Percentiles rank a stretch among this genome's conserved stretches.
These are phyloP conservation scores for Saturnispora silvae DNA, from an alignment of 805 yeast genomes.

Conservation along the genomic window DNA sequence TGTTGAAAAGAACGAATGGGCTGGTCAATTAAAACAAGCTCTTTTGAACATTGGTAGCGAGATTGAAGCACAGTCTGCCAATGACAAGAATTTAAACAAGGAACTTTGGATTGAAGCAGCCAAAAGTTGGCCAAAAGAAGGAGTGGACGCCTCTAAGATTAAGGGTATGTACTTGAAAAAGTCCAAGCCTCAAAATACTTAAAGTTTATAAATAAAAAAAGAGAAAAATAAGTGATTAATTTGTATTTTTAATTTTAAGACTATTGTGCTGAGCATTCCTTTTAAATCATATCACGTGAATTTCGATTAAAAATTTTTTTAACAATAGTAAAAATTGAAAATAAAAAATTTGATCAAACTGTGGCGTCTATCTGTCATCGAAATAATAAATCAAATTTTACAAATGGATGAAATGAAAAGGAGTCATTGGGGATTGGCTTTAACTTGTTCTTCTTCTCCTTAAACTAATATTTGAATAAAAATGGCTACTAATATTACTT, in stretches of 20 bases:
- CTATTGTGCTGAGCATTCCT: too few relatives aligned
- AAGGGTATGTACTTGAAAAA: constrained; percentile 26
- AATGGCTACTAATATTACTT: constrained; percentile 94
- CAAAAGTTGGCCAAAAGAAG: constrained; percentile 27
- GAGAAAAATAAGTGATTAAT: too few relatives aligned
- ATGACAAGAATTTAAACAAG: constrained; percentile 15
- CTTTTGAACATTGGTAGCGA: constrained; percentile 23
- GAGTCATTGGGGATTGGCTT: too few relatives aligned
- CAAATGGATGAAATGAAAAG: too few relatives aligned
- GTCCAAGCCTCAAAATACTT: too few relatives aligned
- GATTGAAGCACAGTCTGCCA: constrained; percentile 20
- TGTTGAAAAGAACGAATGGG: constrained; percentile 25
- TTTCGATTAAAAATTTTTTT: background rate
- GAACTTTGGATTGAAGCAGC: constrained; percentile 25
- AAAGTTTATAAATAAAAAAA: too few relatives aligned
- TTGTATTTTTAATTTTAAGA: background rate
- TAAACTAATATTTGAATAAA: too few relatives aligned
- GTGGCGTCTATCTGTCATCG: too few relatives aligned
- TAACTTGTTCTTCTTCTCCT: too few relatives aligned
- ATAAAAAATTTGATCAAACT: background rate
- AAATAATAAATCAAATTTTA: too few relatives aligned
- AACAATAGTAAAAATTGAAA: too few relatives aligned
- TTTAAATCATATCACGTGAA: too few relatives aligned
- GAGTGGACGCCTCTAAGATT: constrained; percentile 22
- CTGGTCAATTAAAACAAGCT: constrained; percentile 20